These are phyloP conservation scores for Monosporozyma servazzii DNA, from an alignment of 805 yeast species.

Conservation along the genomic window DNA sequence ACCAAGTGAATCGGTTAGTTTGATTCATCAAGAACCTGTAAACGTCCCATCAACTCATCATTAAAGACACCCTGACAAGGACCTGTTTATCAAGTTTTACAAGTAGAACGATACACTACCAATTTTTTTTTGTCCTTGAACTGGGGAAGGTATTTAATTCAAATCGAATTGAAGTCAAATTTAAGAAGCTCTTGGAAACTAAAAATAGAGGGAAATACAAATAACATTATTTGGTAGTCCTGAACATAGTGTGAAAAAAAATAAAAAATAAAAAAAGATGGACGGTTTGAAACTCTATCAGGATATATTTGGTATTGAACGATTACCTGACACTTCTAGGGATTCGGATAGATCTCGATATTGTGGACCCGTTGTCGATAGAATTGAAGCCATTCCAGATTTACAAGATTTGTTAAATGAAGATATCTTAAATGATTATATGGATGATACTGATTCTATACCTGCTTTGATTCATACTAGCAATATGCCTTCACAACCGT, in stretches of 20 bases:
- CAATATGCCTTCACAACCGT: not conserved
- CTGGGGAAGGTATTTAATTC: no score
- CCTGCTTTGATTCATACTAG: not conserved
- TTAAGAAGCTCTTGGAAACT: not conserved
- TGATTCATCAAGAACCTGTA: not conserved
- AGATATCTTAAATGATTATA: conserved; percentile 15
- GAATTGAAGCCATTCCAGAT: conserved; percentile 17
- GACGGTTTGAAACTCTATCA: not conserved
- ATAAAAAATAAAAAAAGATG: not conserved
- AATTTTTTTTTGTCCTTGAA: no score
- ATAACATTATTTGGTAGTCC: not conserved
- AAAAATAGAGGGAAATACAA: not conserved
- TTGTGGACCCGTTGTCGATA: conserved; percentile 11
- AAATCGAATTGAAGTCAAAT: not conserved
- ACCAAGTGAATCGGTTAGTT: not conserved
- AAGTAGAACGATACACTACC: no score
- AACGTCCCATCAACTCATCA: no score
- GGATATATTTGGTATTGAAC: conserved; percentile 24
- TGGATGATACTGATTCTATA: conserved; percentile 1
- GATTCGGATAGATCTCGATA: not conserved
- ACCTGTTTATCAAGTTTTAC: no score
- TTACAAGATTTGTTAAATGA: conserved; percentile 14
- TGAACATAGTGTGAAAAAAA: not conserved
- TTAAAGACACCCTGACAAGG: no score
- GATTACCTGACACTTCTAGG: conserved; percentile 15